phyloP scores from a whole-genome alignment of 139 green algal species.

The Pseudopediastrum boryanum region DNA sequence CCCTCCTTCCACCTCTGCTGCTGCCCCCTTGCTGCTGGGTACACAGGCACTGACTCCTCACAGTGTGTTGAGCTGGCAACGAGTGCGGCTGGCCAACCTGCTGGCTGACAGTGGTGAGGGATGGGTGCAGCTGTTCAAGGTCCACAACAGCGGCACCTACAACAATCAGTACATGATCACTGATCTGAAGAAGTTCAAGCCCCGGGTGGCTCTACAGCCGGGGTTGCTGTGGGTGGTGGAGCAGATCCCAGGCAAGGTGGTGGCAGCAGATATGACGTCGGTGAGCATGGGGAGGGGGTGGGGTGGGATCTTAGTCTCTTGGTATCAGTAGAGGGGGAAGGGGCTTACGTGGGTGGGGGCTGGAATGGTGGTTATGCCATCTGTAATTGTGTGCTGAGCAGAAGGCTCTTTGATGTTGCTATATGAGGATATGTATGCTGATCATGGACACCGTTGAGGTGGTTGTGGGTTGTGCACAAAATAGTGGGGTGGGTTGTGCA shows the following conservation, averaged over 20 bases:
- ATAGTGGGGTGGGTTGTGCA: too few relatives aligned
- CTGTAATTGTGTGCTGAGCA: too few relatives aligned
- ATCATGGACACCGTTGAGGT: too few relatives aligned
- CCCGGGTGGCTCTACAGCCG: slow-evolving; percentile 45
- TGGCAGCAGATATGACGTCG: slow-evolving; percentile 49
- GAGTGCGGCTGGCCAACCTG: slow-evolving; percentile 74
- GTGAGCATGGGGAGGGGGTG: too few relatives aligned
- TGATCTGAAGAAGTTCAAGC: slow-evolving; percentile 61
- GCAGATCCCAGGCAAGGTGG: slow-evolving; percentile 64
- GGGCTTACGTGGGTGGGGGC: too few relatives aligned
- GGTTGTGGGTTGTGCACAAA: too few relatives aligned
- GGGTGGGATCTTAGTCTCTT: too few relatives aligned
- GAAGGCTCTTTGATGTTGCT: too few relatives aligned
- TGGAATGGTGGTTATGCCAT: too few relatives aligned
- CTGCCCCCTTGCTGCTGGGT: slow-evolving; percentile 53
- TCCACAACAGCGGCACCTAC: slow-evolving; percentile 77
- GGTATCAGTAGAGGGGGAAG: too few relatives aligned
- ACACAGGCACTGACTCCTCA: slow-evolving; percentile 15
- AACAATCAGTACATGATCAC: slow-evolving; percentile 82
- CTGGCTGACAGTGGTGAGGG: slow-evolving; percentile 56
- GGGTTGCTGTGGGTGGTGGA: slow-evolving; percentile 76
- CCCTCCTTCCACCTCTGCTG: slow-evolving; percentile 52
- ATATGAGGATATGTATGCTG: too few relatives aligned
- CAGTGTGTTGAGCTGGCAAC: slow-evolving; percentile 74
- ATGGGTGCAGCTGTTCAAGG: slow-evolving; percentile 64